Conservation (phyloP, 2,329 filamentous ascomycete genomes). For the Exophiala spinifera region DNA sequence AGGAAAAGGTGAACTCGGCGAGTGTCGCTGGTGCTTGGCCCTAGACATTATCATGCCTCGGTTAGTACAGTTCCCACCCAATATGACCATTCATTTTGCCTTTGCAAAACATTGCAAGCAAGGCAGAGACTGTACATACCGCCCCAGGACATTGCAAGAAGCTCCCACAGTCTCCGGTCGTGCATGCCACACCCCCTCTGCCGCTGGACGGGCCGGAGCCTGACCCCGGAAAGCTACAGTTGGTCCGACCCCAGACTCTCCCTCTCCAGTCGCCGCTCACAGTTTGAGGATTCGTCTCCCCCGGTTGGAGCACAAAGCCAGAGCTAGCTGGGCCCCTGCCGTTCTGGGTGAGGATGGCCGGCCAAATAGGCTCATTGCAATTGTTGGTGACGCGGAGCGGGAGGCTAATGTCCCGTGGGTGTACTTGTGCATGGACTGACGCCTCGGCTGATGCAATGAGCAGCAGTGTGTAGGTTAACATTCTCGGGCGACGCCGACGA, state of each 20-base stretch:
- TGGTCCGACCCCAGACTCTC: slow-evolving; percentile 77
- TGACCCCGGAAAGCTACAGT: slow-evolving; percentile 70
- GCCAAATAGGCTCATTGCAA: slow-evolving; percentile 70
- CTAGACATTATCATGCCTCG: slow-evolving; percentile 31
- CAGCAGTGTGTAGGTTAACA: not conserved
- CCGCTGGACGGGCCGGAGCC: slow-evolving; percentile 53
- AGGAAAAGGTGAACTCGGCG: slow-evolving; percentile 74
- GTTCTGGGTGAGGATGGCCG: slow-evolving; percentile 69
- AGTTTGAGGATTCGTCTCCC: slow-evolving; percentile 55
- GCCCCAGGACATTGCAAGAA: slow-evolving; percentile 66
- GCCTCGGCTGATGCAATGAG: not conserved
- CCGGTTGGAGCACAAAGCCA: slow-evolving; percentile 67
- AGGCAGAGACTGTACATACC: slow-evolving; percentile 49
- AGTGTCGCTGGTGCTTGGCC: slow-evolving; percentile 72
- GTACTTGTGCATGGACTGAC: not conserved
- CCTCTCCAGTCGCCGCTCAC: slow-evolving; percentile 76
- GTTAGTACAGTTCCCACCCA: no score
- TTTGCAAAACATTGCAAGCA: no score
- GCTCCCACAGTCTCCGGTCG: slow-evolving; percentile 73
- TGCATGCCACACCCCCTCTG: slow-evolving; percentile 58
- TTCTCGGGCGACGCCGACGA: not conserved
- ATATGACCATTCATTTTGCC: no score
- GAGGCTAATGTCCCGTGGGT: slow-evolving; percentile 39
- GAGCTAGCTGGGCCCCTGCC: slow-evolving; percentile 64
- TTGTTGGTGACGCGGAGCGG: slow-evolving; percentile 69